Percentiles rank a stretch among this genome's conserved stretches.
phyloP scores from a whole-genome alignment of 2,329 filamentous ascomycete species.

The Pseudonectria buxi region DNA sequence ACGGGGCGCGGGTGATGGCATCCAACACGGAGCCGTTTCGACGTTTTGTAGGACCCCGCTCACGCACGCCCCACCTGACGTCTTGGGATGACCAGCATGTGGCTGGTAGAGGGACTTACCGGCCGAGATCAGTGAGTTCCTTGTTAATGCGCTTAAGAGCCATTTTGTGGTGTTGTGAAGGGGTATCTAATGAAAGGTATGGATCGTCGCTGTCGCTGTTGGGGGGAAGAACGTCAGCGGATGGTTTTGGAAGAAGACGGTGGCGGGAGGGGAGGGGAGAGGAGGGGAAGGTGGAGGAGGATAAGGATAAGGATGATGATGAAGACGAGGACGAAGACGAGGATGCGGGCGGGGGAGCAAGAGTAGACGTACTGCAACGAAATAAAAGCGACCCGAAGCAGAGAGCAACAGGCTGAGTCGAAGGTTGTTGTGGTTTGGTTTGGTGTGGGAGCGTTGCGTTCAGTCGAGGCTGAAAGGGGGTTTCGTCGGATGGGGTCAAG shows the following conservation, averaged over 20 bases:
- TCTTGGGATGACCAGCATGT: constrained; percentile 17
- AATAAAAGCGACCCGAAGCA: constrained; percentile 13
- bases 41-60: constrained; percentile 28
- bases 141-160: constrained; percentile 93
- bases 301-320: no score
- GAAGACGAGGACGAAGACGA: no score
- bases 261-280: constrained; percentile 16
- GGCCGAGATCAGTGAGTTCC: constrained; percentile 84
- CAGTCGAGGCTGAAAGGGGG: constrained; percentile 22
- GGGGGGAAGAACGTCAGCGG: constrained; percentile 1
- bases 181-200: constrained; percentile 20
- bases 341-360: constrained; percentile 6
- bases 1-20: constrained; percentile 9
- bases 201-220: constrained; percentile 21
- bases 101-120: constrained; percentile 48
- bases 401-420: constrained; percentile 9
- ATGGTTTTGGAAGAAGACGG: constrained; percentile 10
- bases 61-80: constrained; percentile 31
- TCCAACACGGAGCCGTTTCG: constrained; percentile 5
- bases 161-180: constrained; percentile 47
- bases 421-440: constrained; percentile 6
- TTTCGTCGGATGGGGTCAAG: constrained; percentile 21
- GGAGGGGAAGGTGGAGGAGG: constrained; percentile 2
- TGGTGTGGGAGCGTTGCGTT: constrained; percentile 14
- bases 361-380: constrained; percentile 24